Conservation (phyloP, 768 basidiomycete species). For the Rubroboletus pulcherrimus region DNA sequence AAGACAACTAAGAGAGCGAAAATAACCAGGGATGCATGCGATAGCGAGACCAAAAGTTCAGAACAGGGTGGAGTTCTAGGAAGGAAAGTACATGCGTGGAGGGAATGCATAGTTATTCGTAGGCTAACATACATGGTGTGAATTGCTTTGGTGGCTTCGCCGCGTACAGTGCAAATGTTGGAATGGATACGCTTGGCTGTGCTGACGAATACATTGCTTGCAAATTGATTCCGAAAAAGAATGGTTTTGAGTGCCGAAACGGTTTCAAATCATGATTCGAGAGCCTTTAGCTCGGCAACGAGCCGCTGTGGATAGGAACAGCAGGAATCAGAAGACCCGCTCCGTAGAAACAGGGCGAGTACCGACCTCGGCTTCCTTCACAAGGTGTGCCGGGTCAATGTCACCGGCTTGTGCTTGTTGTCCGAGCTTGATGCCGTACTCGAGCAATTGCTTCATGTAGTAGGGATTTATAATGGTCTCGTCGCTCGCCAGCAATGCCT, state of each 20-base stretch:
- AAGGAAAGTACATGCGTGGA: constrained; percentile 23
- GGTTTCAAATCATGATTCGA: constrained; percentile 34
- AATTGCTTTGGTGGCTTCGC: constrained; percentile 24
- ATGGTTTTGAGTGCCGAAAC: not conserved
- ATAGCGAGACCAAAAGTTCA: constrained; percentile 10
- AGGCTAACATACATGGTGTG: constrained; percentile 30
- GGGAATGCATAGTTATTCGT: constrained; percentile 17
- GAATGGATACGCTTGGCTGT: constrained; percentile 20
- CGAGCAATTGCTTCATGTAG: constrained; percentile 72
- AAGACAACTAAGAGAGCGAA: constrained; percentile 26
- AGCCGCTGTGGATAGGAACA: constrained; percentile 44
- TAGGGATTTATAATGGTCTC: constrained; percentile 76
- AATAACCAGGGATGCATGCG: constrained; percentile 23
- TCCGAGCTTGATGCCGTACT: constrained; percentile 67
- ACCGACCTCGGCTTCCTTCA: constrained; percentile 56
- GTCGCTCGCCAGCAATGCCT: constrained; percentile 38
- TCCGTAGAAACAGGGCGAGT: not conserved
- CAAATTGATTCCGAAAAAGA: constrained; percentile 12
- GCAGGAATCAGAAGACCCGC: not conserved
- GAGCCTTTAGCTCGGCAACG: constrained; percentile 56
- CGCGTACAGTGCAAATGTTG: constrained; percentile 28
- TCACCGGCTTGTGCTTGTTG: constrained; percentile 35
- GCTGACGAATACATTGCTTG: constrained; percentile 28
- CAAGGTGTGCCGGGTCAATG: constrained; percentile 45
- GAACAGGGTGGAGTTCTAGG: constrained; percentile 16